Conservation (phyloP, 805 yeast genomes). For the Lachancea mirantina region DNA sequence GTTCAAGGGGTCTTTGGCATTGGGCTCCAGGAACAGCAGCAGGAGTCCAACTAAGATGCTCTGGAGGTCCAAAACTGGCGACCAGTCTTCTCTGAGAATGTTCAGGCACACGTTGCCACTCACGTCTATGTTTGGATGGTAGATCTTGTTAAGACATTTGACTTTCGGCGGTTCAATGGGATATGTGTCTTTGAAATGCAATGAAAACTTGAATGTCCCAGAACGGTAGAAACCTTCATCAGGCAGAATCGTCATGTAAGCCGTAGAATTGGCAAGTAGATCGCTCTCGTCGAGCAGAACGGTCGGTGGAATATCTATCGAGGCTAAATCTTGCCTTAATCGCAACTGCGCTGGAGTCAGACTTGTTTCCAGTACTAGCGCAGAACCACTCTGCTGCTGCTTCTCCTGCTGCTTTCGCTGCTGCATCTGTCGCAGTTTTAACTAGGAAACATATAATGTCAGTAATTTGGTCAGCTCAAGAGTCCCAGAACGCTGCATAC, state of each 20-base stretch:
- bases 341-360: constrained; percentile 17
- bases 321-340: constrained; percentile 21
- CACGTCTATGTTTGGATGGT: constrained; percentile 89
- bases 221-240: constrained; percentile 26
- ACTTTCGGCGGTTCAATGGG: constrained; percentile 94
- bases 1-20: constrained; percentile 86
- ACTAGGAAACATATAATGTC: constrained; percentile 4
- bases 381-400: background rate
- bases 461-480: too few species aligned
- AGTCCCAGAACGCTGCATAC: too few species aligned
- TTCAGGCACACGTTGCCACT: constrained; percentile 90
- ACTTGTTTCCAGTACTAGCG: background rate
- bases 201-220: constrained; percentile 47
- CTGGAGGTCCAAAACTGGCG: constrained; percentile 80
- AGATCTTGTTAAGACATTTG: constrained; percentile 60
- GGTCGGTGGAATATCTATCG: constrained; percentile 23
- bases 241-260: constrained; percentile 19
- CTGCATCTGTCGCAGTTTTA: constrained; percentile 9
- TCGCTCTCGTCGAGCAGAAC: constrained; percentile 9
- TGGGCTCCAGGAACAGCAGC: constrained; percentile 82
- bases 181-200: constrained; percentile 59
- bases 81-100: constrained; percentile 92
- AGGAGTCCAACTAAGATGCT: constrained; percentile 78
- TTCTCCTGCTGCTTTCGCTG: constrained; percentile 5
- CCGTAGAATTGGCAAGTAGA: constrained; percentile 10